Evolutionary conservation across 179 eudicot genomes (phyloP), one percentile per base, ranked within the genome.

Genomic region (Actinidia polygama): DNA sequence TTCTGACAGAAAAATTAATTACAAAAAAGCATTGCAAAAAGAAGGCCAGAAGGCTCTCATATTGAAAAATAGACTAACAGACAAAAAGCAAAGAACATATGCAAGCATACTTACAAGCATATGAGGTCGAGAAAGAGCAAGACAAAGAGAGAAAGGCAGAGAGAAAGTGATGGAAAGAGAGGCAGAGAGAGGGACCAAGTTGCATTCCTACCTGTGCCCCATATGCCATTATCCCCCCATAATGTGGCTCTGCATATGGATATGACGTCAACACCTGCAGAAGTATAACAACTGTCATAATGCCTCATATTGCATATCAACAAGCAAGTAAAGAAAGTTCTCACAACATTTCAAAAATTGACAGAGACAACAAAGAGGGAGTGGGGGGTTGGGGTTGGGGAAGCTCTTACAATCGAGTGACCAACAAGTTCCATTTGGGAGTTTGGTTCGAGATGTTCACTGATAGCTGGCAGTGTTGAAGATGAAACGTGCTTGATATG

Each of bases 231-330:
- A 94, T 83, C 87, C 97, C 98, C 21, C 91, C 91, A 84, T 94
- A 94, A 83, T 92, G 94, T 72, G 93, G 83, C 81, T 94, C 99
- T 50, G 94, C 88, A 90, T 87, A 94, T 55, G 97, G 95, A 86
- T 88, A 91, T 73, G 97, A 90, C 85, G 96, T 87, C 88, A 90
- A 73, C 79, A 81, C 83, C 90, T 89, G 83, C 79, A 74, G 54
- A 68, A 54, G 47, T n/a, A 77, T 16, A 62, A 69, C 55, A 80
- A 49, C 30, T 26, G 18, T 11, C 49, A 44, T 59, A 44, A 68
- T 10, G 47, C 68, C 19, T 9, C 24, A 40, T 6, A n/a, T 59
- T 58, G 69, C 26, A 26, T 73, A 47, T 71, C 40, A 70, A 14
- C 64, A 84, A 72, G 63, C n/a, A 78, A n/a, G 62, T 30, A 67